These are phyloP conservation scores for Alternaria sp. DNA, from an alignment of 2,329 filamentous ascomycete genomes.

Conservation along the genomic window DNA sequence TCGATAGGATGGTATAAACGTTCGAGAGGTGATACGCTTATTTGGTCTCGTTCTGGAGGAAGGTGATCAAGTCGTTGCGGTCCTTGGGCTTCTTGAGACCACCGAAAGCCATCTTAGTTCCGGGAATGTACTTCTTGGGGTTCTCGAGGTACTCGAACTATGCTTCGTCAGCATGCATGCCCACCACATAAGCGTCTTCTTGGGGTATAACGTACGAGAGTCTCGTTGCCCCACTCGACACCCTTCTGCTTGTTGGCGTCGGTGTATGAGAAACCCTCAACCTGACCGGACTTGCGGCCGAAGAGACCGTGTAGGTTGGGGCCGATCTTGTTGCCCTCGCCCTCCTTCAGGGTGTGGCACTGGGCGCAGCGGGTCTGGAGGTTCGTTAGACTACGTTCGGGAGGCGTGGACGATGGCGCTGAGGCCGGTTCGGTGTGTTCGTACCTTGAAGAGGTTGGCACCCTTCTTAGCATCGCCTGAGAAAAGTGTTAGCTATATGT, in stretches of 20 bases:
- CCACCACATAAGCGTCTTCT: not conserved
- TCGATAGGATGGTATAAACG: conserved; percentile 24
- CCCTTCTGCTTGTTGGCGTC: conserved; percentile 99
- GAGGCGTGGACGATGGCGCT: conserved; percentile 1
- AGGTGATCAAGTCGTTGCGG: conserved; percentile 96
- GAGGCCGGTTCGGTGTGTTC: conserved; percentile 10
- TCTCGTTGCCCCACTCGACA: conserved; percentile 83
- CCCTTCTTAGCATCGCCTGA: conserved; percentile 93
- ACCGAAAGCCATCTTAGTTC: conserved; percentile 99
- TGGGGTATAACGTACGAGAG: conserved; percentile 68
- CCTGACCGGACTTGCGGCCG: conserved; percentile 90
- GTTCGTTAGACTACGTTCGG: conserved; percentile 29
- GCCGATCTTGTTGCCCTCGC: conserved; percentile 96
- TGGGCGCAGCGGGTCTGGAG: conserved; percentile 85
- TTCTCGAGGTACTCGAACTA: conserved; percentile 99
- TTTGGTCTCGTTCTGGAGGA: conserved; percentile 72
- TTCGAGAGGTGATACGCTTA: conserved; percentile 56
- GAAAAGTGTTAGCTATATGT: conserved; percentile 26
- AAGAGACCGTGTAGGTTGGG: conserved; percentile 97
- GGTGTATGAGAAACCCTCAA: conserved; percentile 95
- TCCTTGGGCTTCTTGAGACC: conserved; percentile 99
- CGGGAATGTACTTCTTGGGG: conserved; percentile 99
- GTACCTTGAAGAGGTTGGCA: conserved; percentile 94
- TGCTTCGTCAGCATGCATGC: conserved; percentile 17
- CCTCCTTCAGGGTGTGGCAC: conserved; percentile 94